Evolutionary conservation across 495 filamentous ascomycete species (phyloP).

Genomic region (Diplogelasinospora grovesii): DNA sequence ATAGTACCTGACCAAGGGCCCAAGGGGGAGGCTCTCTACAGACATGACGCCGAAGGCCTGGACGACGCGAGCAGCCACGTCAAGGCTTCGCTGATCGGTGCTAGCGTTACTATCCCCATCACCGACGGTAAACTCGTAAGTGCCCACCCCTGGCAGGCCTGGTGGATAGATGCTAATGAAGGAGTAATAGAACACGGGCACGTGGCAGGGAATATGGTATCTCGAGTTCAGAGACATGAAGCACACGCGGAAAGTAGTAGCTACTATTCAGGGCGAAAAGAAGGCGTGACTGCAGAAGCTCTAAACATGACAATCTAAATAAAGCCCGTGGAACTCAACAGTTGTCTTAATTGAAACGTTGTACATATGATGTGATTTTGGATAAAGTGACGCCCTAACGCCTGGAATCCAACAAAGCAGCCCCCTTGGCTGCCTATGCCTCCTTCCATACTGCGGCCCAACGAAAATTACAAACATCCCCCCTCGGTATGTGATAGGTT

Average conservation of each 20-base stretch:
- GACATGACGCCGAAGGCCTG: conserved; percentile 69
- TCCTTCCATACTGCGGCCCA: too few relatives aligned
- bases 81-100: conserved; percentile 82
- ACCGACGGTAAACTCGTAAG: conserved; percentile 69
- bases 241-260: conserved; percentile 75
- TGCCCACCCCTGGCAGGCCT: too few relatives aligned
- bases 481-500: too few relatives aligned
- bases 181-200: conserved; percentile 36
- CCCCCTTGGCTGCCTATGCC: too few relatives aligned
- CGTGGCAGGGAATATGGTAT: conserved; percentile 87
- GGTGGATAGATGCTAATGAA: background rate
- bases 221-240: conserved; percentile 76
- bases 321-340: too few relatives aligned
- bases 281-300: too few relatives aligned
- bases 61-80: conserved; percentile 61
- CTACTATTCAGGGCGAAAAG: conserved; percentile 93
- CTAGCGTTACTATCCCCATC: conserved; percentile 84
- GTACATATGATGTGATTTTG: too few relatives aligned
- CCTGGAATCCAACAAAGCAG: too few relatives aligned
- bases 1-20: conserved; percentile 69
- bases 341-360: too few relatives aligned
- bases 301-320: too few relatives aligned
- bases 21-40: conserved; percentile 65
- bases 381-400: too few relatives aligned
- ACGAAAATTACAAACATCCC: too few relatives aligned